Conservation (phyloP, 192 early-diverging fungal genomes). For the Coemansia asiatica region DNA sequence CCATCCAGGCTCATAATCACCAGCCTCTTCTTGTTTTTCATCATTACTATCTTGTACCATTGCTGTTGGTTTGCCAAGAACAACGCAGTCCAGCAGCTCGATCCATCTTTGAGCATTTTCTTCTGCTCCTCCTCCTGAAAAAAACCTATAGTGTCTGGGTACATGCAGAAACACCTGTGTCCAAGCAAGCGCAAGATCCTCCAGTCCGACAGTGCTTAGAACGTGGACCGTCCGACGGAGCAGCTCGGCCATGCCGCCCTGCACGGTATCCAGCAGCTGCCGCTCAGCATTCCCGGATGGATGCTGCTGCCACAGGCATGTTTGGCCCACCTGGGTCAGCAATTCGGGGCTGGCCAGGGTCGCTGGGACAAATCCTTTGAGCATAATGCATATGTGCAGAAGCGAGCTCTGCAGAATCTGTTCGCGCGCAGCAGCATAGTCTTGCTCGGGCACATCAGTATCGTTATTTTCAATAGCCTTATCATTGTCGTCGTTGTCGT, state of each 20-base stretch:
- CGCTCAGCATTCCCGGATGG: background rate
- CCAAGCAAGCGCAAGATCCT: slow-evolving; percentile 20
- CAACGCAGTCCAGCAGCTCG: slow-evolving; percentile 22
- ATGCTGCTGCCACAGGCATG: slow-evolving; percentile 6
- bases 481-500: background rate
- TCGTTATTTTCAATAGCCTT: no score
- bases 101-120: slow-evolving; percentile 14
- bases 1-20: slow-evolving; percentile 5
- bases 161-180: slow-evolving; percentile 29
- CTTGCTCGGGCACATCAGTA: slow-evolving; percentile 7
- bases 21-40: slow-evolving; percentile 1
- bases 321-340: slow-evolving; percentile 13
- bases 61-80: slow-evolving; percentile 7
- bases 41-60: background rate
- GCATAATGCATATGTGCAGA: slow-evolving; percentile 24
- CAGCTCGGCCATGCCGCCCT: slow-evolving; percentile 16
- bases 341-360: slow-evolving; percentile 19
- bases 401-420: slow-evolving; percentile 15
- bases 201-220: slow-evolving; percentile 19
- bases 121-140: background rate
- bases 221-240: slow-evolving; percentile 20
- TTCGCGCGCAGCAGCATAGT: slow-evolving; percentile 6
- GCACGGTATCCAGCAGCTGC: background rate
- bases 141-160: slow-evolving; percentile 11
- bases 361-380: slow-evolving; percentile 23